A percentile compares a stretch with the other conserved stretches of the same genome.
These are phyloP conservation scores for Ustilago esculenta DNA, from an alignment of 1,284 basidiomycete species.

Conservation along the genomic window DNA sequence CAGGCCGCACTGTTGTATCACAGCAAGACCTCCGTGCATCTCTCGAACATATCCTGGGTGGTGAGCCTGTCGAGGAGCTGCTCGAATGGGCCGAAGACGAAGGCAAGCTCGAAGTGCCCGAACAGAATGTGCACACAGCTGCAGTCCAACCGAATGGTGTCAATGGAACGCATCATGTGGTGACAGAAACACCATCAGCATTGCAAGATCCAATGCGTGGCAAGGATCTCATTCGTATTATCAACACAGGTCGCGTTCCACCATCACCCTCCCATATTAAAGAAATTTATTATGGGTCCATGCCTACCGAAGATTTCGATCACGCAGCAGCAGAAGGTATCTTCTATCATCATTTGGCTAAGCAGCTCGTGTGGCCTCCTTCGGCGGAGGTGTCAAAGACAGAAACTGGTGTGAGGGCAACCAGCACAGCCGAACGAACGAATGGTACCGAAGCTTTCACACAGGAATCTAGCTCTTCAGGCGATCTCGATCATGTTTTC, in stretches of 20 bases:
- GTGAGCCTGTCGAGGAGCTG: slow-evolving; percentile 44
- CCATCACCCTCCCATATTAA: slow-evolving; percentile 22
- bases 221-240: slow-evolving; percentile 34
- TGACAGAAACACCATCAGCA: slow-evolving; percentile 7
- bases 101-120: slow-evolving; percentile 12
- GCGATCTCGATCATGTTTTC: slow-evolving; percentile 8
- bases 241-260: slow-evolving; percentile 22
- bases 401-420: neutral
- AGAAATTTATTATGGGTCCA: slow-evolving; percentile 16
- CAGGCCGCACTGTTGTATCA: slow-evolving; percentile 32
- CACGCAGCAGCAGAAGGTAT: slow-evolving; percentile 27
- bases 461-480: slow-evolving; percentile 21
- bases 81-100: slow-evolving; percentile 55
- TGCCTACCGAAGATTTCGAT: slow-evolving; percentile 18
- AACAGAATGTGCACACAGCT: neutral
- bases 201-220: slow-evolving; percentile 40
- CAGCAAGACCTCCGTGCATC: slow-evolving; percentile 48
- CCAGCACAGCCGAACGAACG: neutral
- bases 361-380: slow-evolving; percentile 32
- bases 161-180: slow-evolving; percentile 11
- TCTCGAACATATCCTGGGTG: slow-evolving; percentile 53
- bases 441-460: slow-evolving; percentile 11
- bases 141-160: slow-evolving; percentile 7
- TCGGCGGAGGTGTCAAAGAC: neutral
- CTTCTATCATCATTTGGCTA: slow-evolving; percentile 19